Conservation (phyloP, 2,329 filamentous ascomycete species). For the Neonectria faginata region DNA sequence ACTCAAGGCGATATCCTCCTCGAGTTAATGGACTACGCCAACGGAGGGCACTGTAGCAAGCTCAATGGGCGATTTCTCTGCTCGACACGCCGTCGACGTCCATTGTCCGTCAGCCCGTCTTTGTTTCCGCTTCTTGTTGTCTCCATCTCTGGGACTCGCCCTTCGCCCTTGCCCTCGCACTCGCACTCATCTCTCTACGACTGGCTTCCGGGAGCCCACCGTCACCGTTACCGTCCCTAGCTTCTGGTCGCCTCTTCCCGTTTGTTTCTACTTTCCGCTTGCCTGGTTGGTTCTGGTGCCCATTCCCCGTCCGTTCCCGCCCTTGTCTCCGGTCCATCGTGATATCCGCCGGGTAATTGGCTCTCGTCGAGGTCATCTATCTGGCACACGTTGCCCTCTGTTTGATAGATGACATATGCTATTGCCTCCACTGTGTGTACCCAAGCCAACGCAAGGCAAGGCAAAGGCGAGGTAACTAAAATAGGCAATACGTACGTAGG, state of each 20-base stretch:
- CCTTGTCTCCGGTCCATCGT: slow-evolving; percentile 9
- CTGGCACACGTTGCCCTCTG: slow-evolving; percentile 6
- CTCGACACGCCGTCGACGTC: not conserved
- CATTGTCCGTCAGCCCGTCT: not conserved
- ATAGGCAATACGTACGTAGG: not conserved
- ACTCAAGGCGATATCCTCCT: slow-evolving; percentile 3
- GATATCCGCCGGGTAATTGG: slow-evolving; percentile 16
- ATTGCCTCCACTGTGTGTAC: not conserved
- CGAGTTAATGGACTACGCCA: slow-evolving; percentile 2
- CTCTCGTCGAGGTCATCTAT: slow-evolving; percentile 18
- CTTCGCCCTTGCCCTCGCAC: not conserved
- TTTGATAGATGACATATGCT: slow-evolving; percentile 7
- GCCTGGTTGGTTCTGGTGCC: slow-evolving; percentile 10
- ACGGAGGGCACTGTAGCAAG: slow-evolving; percentile 1
- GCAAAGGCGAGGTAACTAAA: not conserved
- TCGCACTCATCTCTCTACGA: too few species aligned
- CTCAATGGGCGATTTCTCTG: not conserved
- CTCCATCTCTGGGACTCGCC: not conserved
- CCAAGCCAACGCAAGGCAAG: too few species aligned
- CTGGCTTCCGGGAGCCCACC: not conserved
- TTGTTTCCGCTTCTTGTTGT: slow-evolving; percentile 7
- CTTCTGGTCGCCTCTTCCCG: not conserved
- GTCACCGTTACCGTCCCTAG: slow-evolving; percentile 8
- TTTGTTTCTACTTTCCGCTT: slow-evolving; percentile 2
- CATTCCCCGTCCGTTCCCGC: slow-evolving; percentile 3